A percentile compares a stretch with the other conserved stretches of the same genome.
Conservation (phyloP, 1,284 basidiomycete species). For the Cutaneotrichosporon sp. region DNA sequence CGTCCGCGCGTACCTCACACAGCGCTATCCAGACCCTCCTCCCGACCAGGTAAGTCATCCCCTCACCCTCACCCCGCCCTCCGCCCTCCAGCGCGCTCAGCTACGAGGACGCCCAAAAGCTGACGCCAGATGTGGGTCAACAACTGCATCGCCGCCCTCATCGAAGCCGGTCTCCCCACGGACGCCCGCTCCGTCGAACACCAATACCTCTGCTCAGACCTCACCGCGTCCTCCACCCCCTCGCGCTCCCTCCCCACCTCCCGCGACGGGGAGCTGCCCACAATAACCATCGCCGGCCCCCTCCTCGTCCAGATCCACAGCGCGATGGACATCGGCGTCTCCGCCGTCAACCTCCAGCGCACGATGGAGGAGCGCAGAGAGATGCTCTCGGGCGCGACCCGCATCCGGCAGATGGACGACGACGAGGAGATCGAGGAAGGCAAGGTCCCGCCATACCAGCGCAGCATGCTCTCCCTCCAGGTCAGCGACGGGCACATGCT, state of each 20-base stretch:
- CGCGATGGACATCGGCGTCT: slow-evolving; percentile 46
- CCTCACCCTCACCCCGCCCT: background rate
- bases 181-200: slow-evolving; percentile 29
- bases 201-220: slow-evolving; percentile 42
- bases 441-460: slow-evolving; percentile 43
- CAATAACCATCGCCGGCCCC: slow-evolving; percentile 33
- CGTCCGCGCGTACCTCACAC: slow-evolving; percentile 1
- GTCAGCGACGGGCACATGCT: slow-evolving; percentile 45
- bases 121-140: slow-evolving; percentile 37
- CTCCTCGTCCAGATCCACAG: slow-evolving; percentile 44
- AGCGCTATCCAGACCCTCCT: slow-evolving; percentile 3
- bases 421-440: slow-evolving; percentile 30
- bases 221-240: slow-evolving; percentile 33
- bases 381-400: slow-evolving; percentile 43
- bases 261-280: slow-evolving; percentile 19
- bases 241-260: slow-evolving; percentile 13
- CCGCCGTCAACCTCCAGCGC: slow-evolving; percentile 46
- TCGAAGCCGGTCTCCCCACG: slow-evolving; percentile 28
- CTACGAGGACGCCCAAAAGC: background rate
- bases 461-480: slow-evolving; percentile 49
- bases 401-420: slow-evolving; percentile 48
- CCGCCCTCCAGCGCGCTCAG: background rate
- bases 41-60: background rate
- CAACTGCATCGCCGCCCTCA: slow-evolving; percentile 31
- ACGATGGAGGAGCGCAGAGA: slow-evolving; percentile 48